Base-by-base conservation (phyloP, 371 early-diverging fungal genomes). In the Mucor circinelloides region DNA sequence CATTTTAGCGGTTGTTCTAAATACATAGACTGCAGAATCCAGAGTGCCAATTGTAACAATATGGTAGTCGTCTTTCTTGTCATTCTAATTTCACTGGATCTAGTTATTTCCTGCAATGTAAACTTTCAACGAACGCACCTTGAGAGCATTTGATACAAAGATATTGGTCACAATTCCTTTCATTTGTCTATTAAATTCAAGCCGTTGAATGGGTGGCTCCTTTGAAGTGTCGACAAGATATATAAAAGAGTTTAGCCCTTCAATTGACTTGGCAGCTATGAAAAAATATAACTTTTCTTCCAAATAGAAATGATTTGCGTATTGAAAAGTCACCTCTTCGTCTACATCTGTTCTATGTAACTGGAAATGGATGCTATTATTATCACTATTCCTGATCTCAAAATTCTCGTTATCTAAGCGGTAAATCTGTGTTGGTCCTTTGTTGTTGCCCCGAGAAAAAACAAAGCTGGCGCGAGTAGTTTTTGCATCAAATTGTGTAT, bases 1-100 rank as follows among this genome's bases (percentile, higher is more conserved):
- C 4, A 32, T 46, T 19, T 58, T 17, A 58, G 36, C n/a, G 2
- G 58, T 36, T n/a, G 58, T 25, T 8, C 58, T 21, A 36, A 58
- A 46, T 2, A 68, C 69, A 52, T 68, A 68, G 13, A 68, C 23
- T 0, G 69, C 69, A 30, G 69, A 63, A 40, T 68, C 69, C 6
- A 58, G 3, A 5, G 69, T 68, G 8, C 69, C 69, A 15, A 68
- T 30, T 0, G 54, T 63, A n/a, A 63, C 27, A 19, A 68, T 58
- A 34, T 58, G 23, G 34, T 68, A 50, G 17, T 63, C 64, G 4
- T 63, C 27, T 34, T 27, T 58, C 12, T 17, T 10, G 12, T 19
- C 30, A 8, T 36, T 38, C 54, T 63, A 36, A 15, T 40, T 40
- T 32, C 34, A 52, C 5, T n/a, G 1, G n/a, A 0, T 50, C 32